Conservation (phyloP, 805 yeast genomes). For the Wickerhamomyces alni region DNA sequence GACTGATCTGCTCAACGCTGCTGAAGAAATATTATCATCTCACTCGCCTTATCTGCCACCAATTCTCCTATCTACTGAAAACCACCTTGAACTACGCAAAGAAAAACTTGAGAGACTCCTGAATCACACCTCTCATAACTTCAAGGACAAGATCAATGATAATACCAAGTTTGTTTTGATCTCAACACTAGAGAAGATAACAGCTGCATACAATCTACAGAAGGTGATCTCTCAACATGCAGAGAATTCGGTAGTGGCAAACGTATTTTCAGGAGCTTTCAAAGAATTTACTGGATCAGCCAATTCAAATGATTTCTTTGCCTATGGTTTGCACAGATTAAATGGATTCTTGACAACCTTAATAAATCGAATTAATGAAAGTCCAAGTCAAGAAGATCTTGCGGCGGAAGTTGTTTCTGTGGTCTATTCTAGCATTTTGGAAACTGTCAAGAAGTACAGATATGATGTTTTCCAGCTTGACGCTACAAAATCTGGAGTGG, state of each 20-base stretch:
- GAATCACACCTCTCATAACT: conserved; percentile 39
- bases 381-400: conserved; percentile 12
- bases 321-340: conserved; percentile 19
- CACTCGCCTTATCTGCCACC: conserved; percentile 52
- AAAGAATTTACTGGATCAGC: conserved; percentile 10
- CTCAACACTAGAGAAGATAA: conserved; percentile 35
- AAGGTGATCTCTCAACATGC: conserved; percentile 6
- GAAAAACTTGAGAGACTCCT: conserved; percentile 39
- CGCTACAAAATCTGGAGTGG: conserved; percentile 21
- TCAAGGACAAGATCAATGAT: conserved; percentile 27
- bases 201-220: conserved; percentile 32
- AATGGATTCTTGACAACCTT: conserved; percentile 22
- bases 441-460: conserved; percentile 33
- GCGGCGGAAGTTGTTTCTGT: conserved; percentile 19
- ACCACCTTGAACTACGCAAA: conserved; percentile 46
- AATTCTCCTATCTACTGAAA: conserved; percentile 41
- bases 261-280: conserved; percentile 6
- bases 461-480: conserved; percentile 28
- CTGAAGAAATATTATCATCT: conserved; percentile 52
- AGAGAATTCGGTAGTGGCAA: background rate
- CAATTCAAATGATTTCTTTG: conserved; percentile 18
- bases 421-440: conserved; percentile 27
- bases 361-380: conserved; percentile 13
- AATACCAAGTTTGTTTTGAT: conserved; percentile 34
- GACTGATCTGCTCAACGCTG: conserved; percentile 42